Evolutionary conservation across 2,329 filamentous ascomycete genomes (phyloP), one percentile per base, ranked within the genome.

Genomic region (Moelleriella libera): DNA sequence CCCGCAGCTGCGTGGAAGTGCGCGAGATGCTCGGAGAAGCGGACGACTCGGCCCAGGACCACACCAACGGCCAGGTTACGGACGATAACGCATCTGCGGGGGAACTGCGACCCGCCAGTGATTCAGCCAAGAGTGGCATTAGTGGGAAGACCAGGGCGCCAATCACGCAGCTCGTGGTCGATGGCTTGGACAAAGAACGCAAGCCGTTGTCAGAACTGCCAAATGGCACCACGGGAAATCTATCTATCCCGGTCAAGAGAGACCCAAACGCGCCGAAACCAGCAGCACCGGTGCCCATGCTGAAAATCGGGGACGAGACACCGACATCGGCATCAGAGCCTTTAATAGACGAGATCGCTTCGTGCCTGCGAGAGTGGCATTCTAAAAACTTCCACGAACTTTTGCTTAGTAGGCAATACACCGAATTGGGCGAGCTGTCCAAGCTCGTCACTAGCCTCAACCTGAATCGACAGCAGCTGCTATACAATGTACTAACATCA

Each of bases 281-380:
- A 31, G 79, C 88, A 9, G 94, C 94, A 9, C 92, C 92, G 0
- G 89, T 98, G 7, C 92, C 92, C 5, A 92, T 97, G 85, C 75
- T 98, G 47, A 95, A 96, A 64, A 90, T 98, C 61, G 92, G 92
- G 49, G 92, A 98, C 60, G 92, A 98, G 68, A 95, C 88, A 2
- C 87, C 89, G 1, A 94, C 88, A 0, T 96, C 88, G 5, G 73
- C 78, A 12, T 82, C 85, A 7, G 94, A 98, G 62, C 92, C 92
- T 2, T 67, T 98, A 51, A 89, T 98, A 29, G 92, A 98, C 65
- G 92, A 98, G 64, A 97, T 98, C 57, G 89, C 92, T 11, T 96
- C 89, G 4, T 98, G 92, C 62, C 68, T 98, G 52, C 80, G 92
- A 56, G 92, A 98, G 74, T 98, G 92, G 94, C 90, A 98, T 67